Evolutionary conservation across 306 rosid genomes (phyloP), one percentile per base, ranked within the genome.

Genomic region (Datisca glomerata): DNA sequence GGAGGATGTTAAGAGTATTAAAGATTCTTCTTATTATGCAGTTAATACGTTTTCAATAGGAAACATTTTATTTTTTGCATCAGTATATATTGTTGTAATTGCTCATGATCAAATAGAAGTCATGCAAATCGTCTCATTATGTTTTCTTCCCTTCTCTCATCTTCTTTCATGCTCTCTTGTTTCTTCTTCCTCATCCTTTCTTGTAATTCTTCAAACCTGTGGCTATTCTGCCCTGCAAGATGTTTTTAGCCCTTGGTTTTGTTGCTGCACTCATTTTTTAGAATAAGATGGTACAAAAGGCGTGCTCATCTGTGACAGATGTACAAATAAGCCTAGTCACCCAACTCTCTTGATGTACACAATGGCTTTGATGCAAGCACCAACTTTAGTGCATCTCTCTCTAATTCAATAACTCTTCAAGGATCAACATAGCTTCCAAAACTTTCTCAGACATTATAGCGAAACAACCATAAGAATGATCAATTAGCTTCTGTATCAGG

Each of bases 321-420:
- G 84, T 61, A 58, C 81, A 20, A 73, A 58, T 54, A 91, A 83
- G 49, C 70, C 40, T 31, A 75, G 84, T 59, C 2, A 66, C 33
- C 43, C 81, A 20, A 74, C 79, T 51, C 74, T 80, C 57, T 93
- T 87, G 1, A 89, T 84, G 35, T 79, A 76, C 25, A 58, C 83
- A 80, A 80, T 72, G 98, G 98, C 43, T 34, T 66, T 24, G 86
- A 62, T 52, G 36, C 91, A 58, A 89, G 95, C 63, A 61, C 58
- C 3, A 95, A 84, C 60, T 61, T 79, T 42, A 89, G 95, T 43
- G 95, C 73, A 24, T 72, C 95, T 16, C 49, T 80, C 39, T 32
- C 80, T 24, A 67, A 65, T 75, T 58, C 79, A 21, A 16, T 60
- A 41, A 35, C 54, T 36, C 27, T 61, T 16, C 68, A 74, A 34